phyloP scores from a whole-genome alignment of 2,329 filamentous ascomycete genomes.

The Lithohypha guttulata region DNA sequence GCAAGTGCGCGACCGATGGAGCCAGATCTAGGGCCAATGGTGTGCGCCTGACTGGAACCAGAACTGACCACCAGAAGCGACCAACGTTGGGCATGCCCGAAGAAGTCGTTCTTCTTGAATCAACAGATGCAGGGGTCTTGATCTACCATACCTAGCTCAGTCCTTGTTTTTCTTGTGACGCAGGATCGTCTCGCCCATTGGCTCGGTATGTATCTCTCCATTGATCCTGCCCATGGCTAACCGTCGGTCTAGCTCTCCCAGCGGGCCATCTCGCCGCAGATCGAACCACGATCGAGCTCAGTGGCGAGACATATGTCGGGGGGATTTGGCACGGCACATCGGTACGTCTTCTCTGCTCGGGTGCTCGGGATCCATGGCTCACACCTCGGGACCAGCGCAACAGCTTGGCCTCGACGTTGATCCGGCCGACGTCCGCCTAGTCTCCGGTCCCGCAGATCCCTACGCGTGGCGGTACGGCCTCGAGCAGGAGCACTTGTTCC shows the following conservation, averaged over 20 bases:
- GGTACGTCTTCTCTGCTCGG: not conserved
- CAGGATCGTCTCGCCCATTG: constrained; percentile 1
- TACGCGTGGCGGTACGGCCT: constrained; percentile 1
- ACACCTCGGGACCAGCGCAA: not conserved
- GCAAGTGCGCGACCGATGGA: not conserved
- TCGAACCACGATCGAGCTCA: constrained; percentile 2
- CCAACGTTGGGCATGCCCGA: not conserved
- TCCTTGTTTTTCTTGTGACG: not conserved
- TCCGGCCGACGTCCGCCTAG: constrained; percentile 1
- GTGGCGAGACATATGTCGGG: constrained; percentile 2
- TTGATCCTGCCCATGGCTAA: not conserved
- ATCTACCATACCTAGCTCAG: not conserved
- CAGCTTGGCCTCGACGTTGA: not conserved
- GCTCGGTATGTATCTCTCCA: not conserved
- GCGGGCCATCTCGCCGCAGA: not conserved
- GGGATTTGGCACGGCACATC: constrained; percentile 1
- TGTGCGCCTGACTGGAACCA: not conserved
- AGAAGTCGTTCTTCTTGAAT: not conserved
- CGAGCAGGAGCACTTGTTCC: constrained; percentile 2
- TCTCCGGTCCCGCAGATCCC: not conserved
- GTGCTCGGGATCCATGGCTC: not conserved
- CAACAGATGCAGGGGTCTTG: not conserved
- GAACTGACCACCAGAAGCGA: not conserved
- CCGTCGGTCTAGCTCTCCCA: not conserved
- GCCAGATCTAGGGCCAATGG: constrained; percentile 1